Evolutionary conservation across 1,284 basidiomycete species (phyloP).

Genomic region (Mixia osmundae): DNA sequence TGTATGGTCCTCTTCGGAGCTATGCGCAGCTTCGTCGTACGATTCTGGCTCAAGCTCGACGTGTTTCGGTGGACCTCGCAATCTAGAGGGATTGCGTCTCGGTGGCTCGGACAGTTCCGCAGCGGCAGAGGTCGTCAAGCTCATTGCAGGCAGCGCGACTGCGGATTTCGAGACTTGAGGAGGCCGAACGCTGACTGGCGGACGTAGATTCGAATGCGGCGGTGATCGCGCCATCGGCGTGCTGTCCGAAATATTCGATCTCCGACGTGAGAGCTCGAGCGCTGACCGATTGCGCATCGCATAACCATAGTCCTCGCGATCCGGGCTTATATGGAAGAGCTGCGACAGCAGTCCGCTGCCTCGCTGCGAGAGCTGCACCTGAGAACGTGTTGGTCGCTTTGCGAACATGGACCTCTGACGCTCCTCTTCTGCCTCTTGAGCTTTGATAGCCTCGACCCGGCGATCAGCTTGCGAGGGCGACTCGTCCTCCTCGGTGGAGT

Average conservation of each 20-base stretch:
- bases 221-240: neutral
- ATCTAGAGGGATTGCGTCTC: conserved; percentile 2
- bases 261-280: conserved; percentile 1
- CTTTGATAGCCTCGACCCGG: too few species aligned
- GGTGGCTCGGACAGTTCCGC: conserved; percentile 5
- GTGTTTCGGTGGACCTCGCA: conserved; percentile 34
- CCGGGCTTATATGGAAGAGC: conserved; percentile 5
- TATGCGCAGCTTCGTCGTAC: conserved; percentile 33
- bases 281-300: conserved; percentile 2
- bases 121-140: conserved; percentile 13
- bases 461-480: neutral
- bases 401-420: conserved; percentile 49
- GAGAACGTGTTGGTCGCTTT: conserved; percentile 46
- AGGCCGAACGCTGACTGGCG: conserved; percentile 9
- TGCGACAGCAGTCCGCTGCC: conserved; percentile 7
- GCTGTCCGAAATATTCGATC: conserved; percentile 1
- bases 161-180: conserved; percentile 38
- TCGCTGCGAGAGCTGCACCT: conserved; percentile 32
- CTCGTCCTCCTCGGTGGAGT: neutral
- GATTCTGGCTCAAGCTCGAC: conserved; percentile 43
- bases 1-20: conserved; percentile 24
- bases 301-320: conserved; percentile 3
- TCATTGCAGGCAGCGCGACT: conserved; percentile 29
- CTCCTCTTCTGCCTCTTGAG: conserved; percentile 30
- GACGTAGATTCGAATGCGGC: too few species aligned